Evolutionary conservation across 257 asterid genomes (phyloP).

Genomic region (Scutellaria barbata): DNA sequence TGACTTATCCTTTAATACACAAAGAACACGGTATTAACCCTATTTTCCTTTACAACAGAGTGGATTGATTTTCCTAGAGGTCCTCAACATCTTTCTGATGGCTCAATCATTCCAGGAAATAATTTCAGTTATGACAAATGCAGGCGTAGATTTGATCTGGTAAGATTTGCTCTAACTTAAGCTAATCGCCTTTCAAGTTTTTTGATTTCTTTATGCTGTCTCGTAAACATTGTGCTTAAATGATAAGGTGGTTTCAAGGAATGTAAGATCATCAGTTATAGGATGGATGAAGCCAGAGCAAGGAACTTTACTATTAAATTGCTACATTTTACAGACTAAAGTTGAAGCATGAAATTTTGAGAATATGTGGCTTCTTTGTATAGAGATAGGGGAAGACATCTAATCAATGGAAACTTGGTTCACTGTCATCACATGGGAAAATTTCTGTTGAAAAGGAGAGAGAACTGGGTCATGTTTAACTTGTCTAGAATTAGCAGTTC

Average conservation of each 20-base stretch:
- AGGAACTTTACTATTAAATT: background rate
- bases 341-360: background rate
- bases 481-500: background rate
- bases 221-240: slow-evolving; percentile 5
- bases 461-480: background rate
- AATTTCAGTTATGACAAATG: slow-evolving; percentile 87
- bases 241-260: background rate
- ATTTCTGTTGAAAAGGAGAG: background rate
- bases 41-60: slow-evolving; percentile 53
- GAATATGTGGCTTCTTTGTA: background rate
- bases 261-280: background rate
- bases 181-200: slow-evolving; percentile 5
- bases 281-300: background rate
- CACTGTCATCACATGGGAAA: background rate
- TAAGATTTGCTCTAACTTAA: slow-evolving; percentile 36
- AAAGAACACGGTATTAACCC: slow-evolving; percentile 3
- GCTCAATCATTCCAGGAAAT: slow-evolving; percentile 74
- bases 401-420: background rate
- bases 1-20: slow-evolving; percentile 11
- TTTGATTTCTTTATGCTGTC: background rate
- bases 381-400: background rate
- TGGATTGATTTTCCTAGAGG: slow-evolving; percentile 99
- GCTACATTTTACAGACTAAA: background rate
- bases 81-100: slow-evolving; percentile 80
- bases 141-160: slow-evolving; percentile 98